These are phyloP conservation scores for Vaccinium vitisidaea DNA, from an alignment of 148 eudicot species.

Conservation along the genomic window DNA sequence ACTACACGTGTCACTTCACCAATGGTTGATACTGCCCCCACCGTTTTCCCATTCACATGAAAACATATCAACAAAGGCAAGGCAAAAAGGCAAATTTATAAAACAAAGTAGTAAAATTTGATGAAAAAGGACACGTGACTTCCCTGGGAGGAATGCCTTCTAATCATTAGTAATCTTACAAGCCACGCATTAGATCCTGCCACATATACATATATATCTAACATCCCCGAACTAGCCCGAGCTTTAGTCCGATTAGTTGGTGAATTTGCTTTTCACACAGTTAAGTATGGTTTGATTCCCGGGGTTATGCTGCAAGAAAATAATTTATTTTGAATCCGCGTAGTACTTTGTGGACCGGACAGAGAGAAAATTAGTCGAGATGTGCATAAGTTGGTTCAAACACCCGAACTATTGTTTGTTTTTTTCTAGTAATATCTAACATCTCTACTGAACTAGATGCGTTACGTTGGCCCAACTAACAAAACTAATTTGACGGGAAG, in stretches of 20 bases:
- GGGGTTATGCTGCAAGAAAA: too few species aligned
- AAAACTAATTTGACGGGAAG: constrained; percentile 7
- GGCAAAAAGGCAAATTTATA: not conserved
- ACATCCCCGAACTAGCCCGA: too few species aligned
- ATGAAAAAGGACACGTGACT: constrained; percentile 16
- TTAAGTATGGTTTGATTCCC: too few species aligned
- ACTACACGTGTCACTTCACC: not conserved
- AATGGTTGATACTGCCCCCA: not conserved
- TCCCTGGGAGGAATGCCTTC: constrained; percentile 12
- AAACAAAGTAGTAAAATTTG: not conserved
- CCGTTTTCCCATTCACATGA: not conserved
- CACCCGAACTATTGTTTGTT: too few species aligned
- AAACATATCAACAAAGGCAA: not conserved
- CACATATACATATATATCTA: not conserved
- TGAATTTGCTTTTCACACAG: too few species aligned
- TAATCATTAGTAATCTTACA: constrained; percentile 13
- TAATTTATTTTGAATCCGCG: too few species aligned
- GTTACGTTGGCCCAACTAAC: constrained; percentile 14
- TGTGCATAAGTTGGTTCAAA: too few species aligned
- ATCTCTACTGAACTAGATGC: not conserved
- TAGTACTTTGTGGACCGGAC: too few species aligned
- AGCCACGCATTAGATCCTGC: constrained; percentile 14
- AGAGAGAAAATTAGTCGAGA: too few species aligned
- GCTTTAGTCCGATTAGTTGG: too few species aligned
- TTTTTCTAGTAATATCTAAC: not conserved